phyloP scores from a whole-genome alignment of 352 stramenopile species.

The Thraustochytrium sp. region DNA sequence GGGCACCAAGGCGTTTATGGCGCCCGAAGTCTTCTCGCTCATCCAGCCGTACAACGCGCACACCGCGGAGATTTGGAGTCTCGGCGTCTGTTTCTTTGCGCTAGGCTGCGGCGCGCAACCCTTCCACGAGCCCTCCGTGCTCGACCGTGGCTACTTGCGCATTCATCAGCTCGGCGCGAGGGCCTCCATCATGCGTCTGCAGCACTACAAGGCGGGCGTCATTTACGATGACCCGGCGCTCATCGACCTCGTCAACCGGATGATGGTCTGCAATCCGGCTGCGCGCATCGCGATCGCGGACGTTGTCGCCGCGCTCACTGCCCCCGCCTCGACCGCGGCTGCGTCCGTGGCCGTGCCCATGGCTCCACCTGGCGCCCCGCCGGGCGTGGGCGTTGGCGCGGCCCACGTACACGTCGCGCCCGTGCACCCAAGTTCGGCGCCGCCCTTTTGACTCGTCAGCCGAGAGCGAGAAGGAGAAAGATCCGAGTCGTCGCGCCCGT shows the following conservation, averaged over 20 bases:
- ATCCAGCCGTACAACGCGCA: background rate
- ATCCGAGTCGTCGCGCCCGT: too few species aligned
- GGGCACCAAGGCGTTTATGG: background rate
- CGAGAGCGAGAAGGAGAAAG: too few species aligned
- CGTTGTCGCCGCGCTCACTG: background rate
- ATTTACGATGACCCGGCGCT: background rate
- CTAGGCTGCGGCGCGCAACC: background rate
- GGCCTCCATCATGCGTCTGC: background rate
- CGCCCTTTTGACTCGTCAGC: too few species aligned
- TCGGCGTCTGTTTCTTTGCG: conserved; percentile 19
- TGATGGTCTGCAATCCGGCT: background rate
- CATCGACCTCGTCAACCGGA: background rate
- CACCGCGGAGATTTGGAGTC: conserved; percentile 3
- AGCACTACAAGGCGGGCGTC: background rate
- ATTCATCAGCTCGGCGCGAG: background rate
- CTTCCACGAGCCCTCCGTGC: background rate
- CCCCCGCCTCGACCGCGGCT: too few species aligned
- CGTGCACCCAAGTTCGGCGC: too few species aligned
- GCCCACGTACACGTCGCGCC: too few species aligned
- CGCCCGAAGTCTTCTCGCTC: background rate
- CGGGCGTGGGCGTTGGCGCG: too few species aligned
- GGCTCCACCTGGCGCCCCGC: too few species aligned
- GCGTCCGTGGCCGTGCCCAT: too few species aligned
- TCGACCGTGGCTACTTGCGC: background rate
- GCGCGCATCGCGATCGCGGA: background rate